Conservation (phyloP, 179 eudicot species). For the Carnegiea gigantea region DNA sequence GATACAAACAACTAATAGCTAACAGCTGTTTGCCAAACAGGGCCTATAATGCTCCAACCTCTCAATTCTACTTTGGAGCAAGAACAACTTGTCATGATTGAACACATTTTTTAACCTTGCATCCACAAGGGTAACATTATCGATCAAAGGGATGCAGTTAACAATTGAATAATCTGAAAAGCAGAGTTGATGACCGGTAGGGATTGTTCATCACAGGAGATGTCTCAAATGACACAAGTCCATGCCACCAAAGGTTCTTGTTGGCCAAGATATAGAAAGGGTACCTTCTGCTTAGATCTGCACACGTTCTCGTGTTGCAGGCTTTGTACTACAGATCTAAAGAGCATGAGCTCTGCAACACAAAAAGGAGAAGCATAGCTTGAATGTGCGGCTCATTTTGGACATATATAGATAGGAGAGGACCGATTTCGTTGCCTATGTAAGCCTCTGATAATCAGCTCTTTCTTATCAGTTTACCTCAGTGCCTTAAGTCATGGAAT, state of each 20-base stretch:
- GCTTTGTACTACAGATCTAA: conserved; percentile 26
- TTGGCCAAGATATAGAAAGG: conserved; percentile 31
- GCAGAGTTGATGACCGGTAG: conserved; percentile 24
- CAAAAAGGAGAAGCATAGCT: neutral
- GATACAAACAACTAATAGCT: too few relatives aligned
- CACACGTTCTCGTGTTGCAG: conserved; percentile 26
- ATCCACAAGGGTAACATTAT: conserved; percentile 18
- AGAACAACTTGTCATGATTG: neutral
- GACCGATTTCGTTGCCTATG: neutral
- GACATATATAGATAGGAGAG: neutral
- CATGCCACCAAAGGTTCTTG: conserved; percentile 22
- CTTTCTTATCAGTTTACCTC: neutral
- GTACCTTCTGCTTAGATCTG: conserved; percentile 30
- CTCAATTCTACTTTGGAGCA: conserved; percentile 21
- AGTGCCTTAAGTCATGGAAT: neutral
- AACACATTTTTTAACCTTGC: conserved; percentile 12
- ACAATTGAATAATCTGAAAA: conserved; percentile 1
- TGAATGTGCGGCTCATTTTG: neutral
- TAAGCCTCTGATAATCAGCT: neutral
- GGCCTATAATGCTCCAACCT: neutral
- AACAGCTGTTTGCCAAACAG: too few relatives aligned
- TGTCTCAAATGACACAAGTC: conserved; percentile 21
- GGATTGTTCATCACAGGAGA: conserved; percentile 28
- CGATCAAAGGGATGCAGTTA: conserved; percentile 19
- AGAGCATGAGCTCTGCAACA: conserved; percentile 1